Evolutionary conservation across 305 asterid genomes (phyloP), one percentile per base, ranked within the genome.

Genomic region (Fraxinus albicans): DNA sequence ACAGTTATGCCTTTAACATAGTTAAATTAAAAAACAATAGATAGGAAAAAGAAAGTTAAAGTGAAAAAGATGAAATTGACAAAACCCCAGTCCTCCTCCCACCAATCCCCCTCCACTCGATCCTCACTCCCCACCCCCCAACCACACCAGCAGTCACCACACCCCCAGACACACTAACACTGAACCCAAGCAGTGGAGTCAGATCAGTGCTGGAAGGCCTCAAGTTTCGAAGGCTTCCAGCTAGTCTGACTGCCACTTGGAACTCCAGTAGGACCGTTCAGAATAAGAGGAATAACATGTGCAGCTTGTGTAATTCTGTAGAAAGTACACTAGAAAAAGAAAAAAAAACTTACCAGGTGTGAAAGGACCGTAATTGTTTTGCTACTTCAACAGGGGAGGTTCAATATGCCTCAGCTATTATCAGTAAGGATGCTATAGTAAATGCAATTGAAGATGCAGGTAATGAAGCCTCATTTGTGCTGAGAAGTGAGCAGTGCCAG

Each of bases 251-350:
- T 36, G 83, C 84, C 88, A 75, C 85, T 85, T 36, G 90, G 89
- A 83, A 89, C 89, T 21, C 86, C 92, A 73, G 85, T 90, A 77
- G 98, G 99, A 58, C 98, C 93, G 92, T 96, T 96, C 87, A 89
- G 89, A n/a, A 96, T 94, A 73, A 98, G 98, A 84, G 99, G 98
- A 79, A 93, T 96, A 98, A 96, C 98, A 76, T 91, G 99, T 88
- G 96, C 98, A 35, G 97, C 97, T 74, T 96, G 98, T 86, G 98
- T 93, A 93, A 92, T 87, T 94, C 99, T 58, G 97, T 94, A 38
- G 99, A 94, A 88, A 98, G 97, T 86, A 94, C 93, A 78, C 85
- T 94, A 29, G 33, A 29, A 29, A 29, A 89, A 87, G 82, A 83
- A 36, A 36, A 36, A 36, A 36, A 36, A 36, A 6, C 42, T 36